These are phyloP conservation scores for Asterochloris erici DNA, from an alignment of 139 green algal species.

Conservation along the genomic window DNA sequence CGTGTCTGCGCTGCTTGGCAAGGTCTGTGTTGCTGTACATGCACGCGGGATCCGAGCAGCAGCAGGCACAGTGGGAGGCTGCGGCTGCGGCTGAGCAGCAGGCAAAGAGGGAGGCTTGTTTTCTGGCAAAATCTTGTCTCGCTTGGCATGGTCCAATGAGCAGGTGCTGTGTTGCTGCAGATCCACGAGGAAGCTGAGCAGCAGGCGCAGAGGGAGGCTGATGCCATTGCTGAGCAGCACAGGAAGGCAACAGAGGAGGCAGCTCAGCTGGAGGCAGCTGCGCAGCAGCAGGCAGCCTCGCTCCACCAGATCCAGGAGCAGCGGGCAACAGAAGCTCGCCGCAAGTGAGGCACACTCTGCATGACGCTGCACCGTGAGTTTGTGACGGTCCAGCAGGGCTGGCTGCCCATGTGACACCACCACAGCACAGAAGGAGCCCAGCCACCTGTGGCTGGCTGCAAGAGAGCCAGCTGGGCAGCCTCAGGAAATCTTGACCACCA, in stretches of 20 bases:
- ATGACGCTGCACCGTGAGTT: too few species aligned
- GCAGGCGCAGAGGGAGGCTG: conserved; percentile 15
- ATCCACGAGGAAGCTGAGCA: not conserved
- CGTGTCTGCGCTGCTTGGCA: too few species aligned
- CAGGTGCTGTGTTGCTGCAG: not conserved
- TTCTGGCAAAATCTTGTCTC: too few species aligned
- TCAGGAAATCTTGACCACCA: too few species aligned
- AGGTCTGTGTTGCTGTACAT: not conserved
- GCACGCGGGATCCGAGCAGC: not conserved
- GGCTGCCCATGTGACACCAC: too few species aligned
- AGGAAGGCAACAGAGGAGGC: conserved; percentile 17
- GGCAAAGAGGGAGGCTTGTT: too few species aligned
- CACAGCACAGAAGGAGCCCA: too few species aligned
- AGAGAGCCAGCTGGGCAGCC: too few species aligned
- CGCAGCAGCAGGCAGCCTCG: conserved; percentile 9
- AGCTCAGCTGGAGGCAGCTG: conserved; percentile 16
- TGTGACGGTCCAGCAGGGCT: too few species aligned
- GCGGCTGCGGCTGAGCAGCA: conserved; percentile 18
- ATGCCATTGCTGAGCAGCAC: conserved; percentile 13
- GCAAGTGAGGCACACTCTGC: conserved; percentile 3
- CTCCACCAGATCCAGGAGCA: conserved; percentile 38
- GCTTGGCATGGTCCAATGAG: too few species aligned
- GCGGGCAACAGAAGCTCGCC: conserved; percentile 16
- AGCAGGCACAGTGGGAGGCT: conserved; percentile 15
- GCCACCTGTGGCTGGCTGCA: too few species aligned